Evolutionary conservation across 305 asterid genomes (phyloP), one percentile per base, ranked within the genome.

Genomic region (Rubia peregrina): DNA sequence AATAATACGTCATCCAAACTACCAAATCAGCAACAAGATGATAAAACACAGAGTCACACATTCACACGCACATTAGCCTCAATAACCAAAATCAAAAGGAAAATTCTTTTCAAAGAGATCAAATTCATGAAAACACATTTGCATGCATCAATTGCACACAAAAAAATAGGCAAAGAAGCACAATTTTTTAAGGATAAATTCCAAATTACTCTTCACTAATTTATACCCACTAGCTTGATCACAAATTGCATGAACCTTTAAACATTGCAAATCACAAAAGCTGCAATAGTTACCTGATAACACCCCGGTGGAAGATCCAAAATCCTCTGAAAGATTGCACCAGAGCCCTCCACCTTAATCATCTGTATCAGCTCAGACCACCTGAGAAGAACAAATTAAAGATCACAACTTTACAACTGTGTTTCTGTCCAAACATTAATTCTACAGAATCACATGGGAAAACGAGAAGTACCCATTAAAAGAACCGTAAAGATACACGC

Each of bases 251-350:
- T 7, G 42, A n/a, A 26, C 12, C 53, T 21, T 13, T 11, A 49
- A 19, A 19, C 7, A 48, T 41, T 10, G 10, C 69, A 10, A 21
- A 5, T n/a, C 16, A 42, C 36, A 65, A 65, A 44, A 68, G 21
- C 10, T 63, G 43, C 38, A 40, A n/a, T 3, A 42, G 60, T 65
- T 81, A 89, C 96, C 92, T 85, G 82, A 81, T 89, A 87, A 79
- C 79, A 84, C 38, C 96, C 91, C 6, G 86, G 88, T 0, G 79
- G 90, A 71, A 89, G 86, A 83, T 89, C 91, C 71, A 86, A 71
- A 73, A 78, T 69, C 74, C 76, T 83, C 79, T 85, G 89, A 59
- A 84, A 89, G 70, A 73, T 46, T 56, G 80, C 70, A 7, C 73
- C 75, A 1, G 88, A 84, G 77, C 88, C 96, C 73, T 84, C 89